phyloP scores from a whole-genome alignment of 805 yeast genomes.

The Myxozyma vanderwaltii region DNA sequence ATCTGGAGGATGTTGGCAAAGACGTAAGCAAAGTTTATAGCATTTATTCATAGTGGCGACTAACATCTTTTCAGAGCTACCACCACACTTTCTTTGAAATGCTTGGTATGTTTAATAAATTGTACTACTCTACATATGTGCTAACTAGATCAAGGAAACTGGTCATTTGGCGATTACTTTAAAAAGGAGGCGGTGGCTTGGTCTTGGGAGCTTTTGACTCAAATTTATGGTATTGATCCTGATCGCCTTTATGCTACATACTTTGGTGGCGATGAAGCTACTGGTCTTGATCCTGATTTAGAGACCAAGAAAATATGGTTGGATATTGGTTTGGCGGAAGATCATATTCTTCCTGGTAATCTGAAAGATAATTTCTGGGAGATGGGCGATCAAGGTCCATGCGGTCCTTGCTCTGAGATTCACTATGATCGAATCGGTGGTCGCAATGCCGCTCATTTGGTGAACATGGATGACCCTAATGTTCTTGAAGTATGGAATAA shows the following conservation, averaged over 20 bases:
- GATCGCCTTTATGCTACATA: slow-evolving; percentile 91
- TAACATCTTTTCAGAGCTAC: slow-evolving; percentile 46
- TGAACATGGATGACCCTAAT: slow-evolving; percentile 96
- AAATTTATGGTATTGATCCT: slow-evolving; percentile 74
- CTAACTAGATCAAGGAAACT: slow-evolving; percentile 56
- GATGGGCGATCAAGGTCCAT: slow-evolving; percentile 99
- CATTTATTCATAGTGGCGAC: background rate
- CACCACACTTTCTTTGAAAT: slow-evolving; percentile 99
- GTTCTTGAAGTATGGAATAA: slow-evolving; percentile 98
- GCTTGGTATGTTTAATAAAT: slow-evolving; percentile 66
- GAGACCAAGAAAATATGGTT: slow-evolving; percentile 91
- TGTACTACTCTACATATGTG: background rate
- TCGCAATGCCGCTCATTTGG: slow-evolving; percentile 87
- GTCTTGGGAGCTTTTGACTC: slow-evolving; percentile 90
- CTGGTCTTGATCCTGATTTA: slow-evolving; percentile 86
- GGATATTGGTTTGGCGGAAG: slow-evolving; percentile 83
- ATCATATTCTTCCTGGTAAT: slow-evolving; percentile 89
- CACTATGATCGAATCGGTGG: slow-evolving; percentile 99
- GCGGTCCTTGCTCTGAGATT: slow-evolving; percentile 98
- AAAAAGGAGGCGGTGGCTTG: slow-evolving; percentile 86
- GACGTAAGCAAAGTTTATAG: slow-evolving; percentile 56
- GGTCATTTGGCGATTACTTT: slow-evolving; percentile 99
- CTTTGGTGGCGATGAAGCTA: slow-evolving; percentile 86
- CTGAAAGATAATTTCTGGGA: slow-evolving; percentile 98
- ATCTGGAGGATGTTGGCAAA: slow-evolving; percentile 96